Percentiles rank a stretch among this genome's conserved stretches.
These are phyloP conservation scores for Euptelea pleiosperma DNA, from an alignment of 164 flowering plant species.

Conservation along the genomic window DNA sequence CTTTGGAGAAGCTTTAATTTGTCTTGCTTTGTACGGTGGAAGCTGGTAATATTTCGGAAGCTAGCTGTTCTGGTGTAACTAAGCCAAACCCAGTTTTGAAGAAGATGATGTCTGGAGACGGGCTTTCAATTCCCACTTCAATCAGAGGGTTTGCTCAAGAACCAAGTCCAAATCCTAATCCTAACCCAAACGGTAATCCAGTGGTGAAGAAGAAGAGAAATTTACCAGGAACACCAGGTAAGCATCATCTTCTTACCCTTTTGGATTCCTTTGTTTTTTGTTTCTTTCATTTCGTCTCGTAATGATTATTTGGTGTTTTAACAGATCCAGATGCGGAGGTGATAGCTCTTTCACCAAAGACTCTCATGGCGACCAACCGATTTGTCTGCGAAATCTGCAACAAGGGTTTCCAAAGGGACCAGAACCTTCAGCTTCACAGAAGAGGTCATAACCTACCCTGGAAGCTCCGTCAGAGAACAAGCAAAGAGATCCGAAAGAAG, in stretches of 20 bases:
- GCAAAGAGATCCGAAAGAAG: slow-evolving; percentile 51
- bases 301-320: too few relatives aligned
- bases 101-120: slow-evolving; percentile 54
- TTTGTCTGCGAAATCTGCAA: slow-evolving; percentile 72
- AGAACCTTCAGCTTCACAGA: slow-evolving; percentile 64
- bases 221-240: slow-evolving; percentile 77
- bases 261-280: background rate
- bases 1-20: background rate
- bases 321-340: slow-evolving; percentile 83
- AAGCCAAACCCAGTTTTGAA: background rate
- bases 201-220: slow-evolving; percentile 51
- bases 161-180: slow-evolving; percentile 30
- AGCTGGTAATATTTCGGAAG: slow-evolving; percentile 4
- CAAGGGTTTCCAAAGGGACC: slow-evolving; percentile 83
- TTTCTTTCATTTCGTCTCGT: too few relatives aligned
- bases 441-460: slow-evolving; percentile 71
- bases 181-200: slow-evolving; percentile 20
- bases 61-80: background rate
- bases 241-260: background rate
- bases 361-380: slow-evolving; percentile 70
- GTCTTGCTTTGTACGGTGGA: slow-evolving; percentile 3
- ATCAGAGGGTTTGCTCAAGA: slow-evolving; percentile 35
- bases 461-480: slow-evolving; percentile 56
- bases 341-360: slow-evolving; percentile 61
- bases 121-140: slow-evolving; percentile 36